Evolutionary conservation across 2,329 filamentous ascomycete species (phyloP).

Genomic region (Paramyrothecium roridum): DNA sequence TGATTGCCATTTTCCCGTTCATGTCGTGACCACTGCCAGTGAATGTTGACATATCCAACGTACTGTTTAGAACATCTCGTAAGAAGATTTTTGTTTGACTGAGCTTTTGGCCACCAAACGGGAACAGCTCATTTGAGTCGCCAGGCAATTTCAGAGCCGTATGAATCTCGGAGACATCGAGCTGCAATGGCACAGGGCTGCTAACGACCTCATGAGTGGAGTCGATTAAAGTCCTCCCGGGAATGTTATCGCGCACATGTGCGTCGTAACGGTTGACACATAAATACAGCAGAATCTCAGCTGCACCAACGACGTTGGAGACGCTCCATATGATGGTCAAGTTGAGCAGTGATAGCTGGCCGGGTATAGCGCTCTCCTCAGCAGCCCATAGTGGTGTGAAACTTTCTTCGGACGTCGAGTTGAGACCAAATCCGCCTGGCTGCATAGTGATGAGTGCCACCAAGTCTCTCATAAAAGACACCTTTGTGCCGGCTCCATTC

Average conservation of each 20-base stretch:
- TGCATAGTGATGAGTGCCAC: too few relatives aligned
- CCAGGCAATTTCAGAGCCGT: too few relatives aligned
- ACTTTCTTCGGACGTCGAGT: not conserved
- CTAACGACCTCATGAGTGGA: not conserved
- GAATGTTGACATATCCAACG: too few relatives aligned
- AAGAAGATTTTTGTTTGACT: too few relatives aligned
- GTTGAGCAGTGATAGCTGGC: not conserved
- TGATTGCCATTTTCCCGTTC: too few relatives aligned
- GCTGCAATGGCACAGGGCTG: too few relatives aligned
- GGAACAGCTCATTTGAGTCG: too few relatives aligned
- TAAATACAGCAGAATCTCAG: not conserved
- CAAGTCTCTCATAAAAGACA: too few relatives aligned
- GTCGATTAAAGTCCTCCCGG: not conserved
- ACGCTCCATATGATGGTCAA: not conserved
- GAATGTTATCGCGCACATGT: not conserved
- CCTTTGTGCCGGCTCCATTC: not conserved
- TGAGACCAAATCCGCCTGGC: not conserved
- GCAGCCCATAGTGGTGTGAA: not conserved
- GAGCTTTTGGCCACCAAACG: too few relatives aligned
- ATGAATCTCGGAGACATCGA: too few relatives aligned
- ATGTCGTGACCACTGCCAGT: too few relatives aligned
- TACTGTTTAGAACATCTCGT: too few relatives aligned
- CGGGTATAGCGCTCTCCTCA: not conserved
- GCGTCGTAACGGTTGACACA: not conserved
- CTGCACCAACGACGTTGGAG: not conserved